Percentiles rank a stretch among this genome's conserved stretches.
phyloP scores from a whole-genome alignment of 352 stramenopile species.

The Aphanomyces astaci region DNA sequence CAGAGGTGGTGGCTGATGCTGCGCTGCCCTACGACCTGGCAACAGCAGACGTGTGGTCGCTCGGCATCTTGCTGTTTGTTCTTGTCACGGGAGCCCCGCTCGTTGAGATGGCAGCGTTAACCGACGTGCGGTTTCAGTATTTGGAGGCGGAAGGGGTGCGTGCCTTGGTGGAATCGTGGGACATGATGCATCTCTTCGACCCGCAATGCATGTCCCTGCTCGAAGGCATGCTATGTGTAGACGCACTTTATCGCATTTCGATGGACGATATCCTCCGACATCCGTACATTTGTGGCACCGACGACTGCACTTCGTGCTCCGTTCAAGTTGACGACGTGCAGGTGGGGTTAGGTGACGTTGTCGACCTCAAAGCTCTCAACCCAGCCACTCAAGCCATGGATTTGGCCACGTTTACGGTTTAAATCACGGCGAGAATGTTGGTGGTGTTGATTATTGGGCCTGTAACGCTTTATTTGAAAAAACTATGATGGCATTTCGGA shows the following conservation, averaged over 20 bases:
- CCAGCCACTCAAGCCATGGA: not conserved
- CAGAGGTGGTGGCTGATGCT: conserved; percentile 25
- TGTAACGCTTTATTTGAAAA: too few species aligned
- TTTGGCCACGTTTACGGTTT: not conserved
- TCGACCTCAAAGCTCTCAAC: not conserved
- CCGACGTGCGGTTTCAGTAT: conserved; percentile 2
- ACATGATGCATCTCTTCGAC: not conserved
- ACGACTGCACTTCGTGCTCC: too few species aligned
- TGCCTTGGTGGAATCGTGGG: not conserved
- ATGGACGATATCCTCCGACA: conserved; percentile 2
- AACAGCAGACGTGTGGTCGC: conserved; percentile 36
- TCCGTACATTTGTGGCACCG: not conserved
- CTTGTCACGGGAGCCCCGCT: conserved; percentile 12
- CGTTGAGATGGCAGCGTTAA: not conserved
- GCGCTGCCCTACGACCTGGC: conserved; percentile 33
- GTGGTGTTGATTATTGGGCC: too few species aligned
- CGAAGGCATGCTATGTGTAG: not conserved
- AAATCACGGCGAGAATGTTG: not conserved
- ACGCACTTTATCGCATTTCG: not conserved
- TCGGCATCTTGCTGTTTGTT: conserved; percentile 39
- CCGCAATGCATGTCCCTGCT: not conserved
- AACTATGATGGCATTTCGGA: too few species aligned
- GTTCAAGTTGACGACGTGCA: too few species aligned
- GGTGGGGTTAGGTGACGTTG: too few species aligned
- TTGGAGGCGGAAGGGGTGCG: not conserved